Evolutionary conservation across 768 basidiomycete genomes (phyloP), one percentile per base, ranked within the genome.

Genomic region (Suillus tomentosus): DNA sequence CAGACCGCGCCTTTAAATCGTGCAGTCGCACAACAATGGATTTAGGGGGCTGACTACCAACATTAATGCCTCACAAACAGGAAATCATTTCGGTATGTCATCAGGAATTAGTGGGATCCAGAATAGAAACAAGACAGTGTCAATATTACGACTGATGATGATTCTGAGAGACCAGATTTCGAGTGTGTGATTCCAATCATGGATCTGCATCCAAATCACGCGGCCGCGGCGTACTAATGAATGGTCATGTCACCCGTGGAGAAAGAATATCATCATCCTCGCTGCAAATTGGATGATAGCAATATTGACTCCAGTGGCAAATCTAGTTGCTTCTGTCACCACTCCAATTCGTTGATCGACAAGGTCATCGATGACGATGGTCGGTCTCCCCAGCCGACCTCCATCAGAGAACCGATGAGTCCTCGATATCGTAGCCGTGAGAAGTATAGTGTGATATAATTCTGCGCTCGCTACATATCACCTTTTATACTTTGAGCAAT

Each of bases 11-110:
- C 79, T 0, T 82, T 82, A 70, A 76, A 76, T 47, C 71, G 78
- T 37, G 80, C 75, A 0, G 73, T 78, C n/a, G 77, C 80, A 6
- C 79, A 82, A 62, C 81, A 10, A 81, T 81, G 54, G 81, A 81
- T 7, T 80, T 75, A 61, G 79, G 15, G 31, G 79, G 22, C 79
- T 79, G 3, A 79, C 76, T 0, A 64, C 69, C 13, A 76, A 70
- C 14, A 65, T 68, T n/a, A 3, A 31, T 53, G 27, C 9, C 15
- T 31, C 27, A 53, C 27, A 31, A 31, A 27, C 27, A 19, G 74
- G 79, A 40, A 68, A 65, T 5, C 67, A 69, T 24, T 80, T 80
- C 53, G 69, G 81, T 81, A 53, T 37, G 22, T 57, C 8, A 40
- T 57, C 9, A 57, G 8, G 39, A 24, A 40, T 57, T 9, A 15